phyloP scores from a whole-genome alignment of 257 asterid genomes.

The Primulina huaijiensis region DNA sequence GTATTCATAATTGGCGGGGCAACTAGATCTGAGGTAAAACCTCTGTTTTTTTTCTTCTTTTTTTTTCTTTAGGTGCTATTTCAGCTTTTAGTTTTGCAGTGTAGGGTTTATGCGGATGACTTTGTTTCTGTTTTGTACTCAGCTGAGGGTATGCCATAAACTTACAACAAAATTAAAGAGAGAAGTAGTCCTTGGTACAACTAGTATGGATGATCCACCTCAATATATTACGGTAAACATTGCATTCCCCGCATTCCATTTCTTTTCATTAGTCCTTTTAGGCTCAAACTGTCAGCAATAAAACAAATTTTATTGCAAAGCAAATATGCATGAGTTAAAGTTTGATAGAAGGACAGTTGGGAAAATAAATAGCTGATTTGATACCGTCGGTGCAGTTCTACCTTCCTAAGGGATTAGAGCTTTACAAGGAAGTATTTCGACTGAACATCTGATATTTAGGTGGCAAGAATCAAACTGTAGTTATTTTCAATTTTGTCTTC shows the following conservation, averaged over 20 bases:
- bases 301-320: not conserved
- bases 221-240: slow-evolving; percentile 67
- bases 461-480: too few relatives aligned
- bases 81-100: not conserved
- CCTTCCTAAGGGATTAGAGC: too few relatives aligned
- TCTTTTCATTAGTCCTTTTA: not conserved
- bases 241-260: not conserved
- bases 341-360: too few relatives aligned
- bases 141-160: slow-evolving; percentile 94
- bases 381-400: too few relatives aligned
- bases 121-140: slow-evolving; percentile 31
- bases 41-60: slow-evolving; percentile 14
- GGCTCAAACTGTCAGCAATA: not conserved
- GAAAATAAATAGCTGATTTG: too few relatives aligned
- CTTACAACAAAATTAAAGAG: slow-evolving; percentile 77
- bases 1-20: slow-evolving; percentile 92
- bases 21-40: slow-evolving; percentile 88
- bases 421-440: too few relatives aligned
- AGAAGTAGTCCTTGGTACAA: slow-evolving; percentile 93
- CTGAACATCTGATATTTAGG: too few relatives aligned
- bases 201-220: slow-evolving; percentile 88
- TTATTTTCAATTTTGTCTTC: too few relatives aligned
- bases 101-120: slow-evolving; percentile 18
- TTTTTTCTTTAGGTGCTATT: not conserved
- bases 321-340: too few relatives aligned